Percentiles rank a stretch among this genome's conserved stretches.
Conservation (phyloP, 2,329 filamentous ascomycete genomes). For the Chrysoporthe austroafricana region DNA sequence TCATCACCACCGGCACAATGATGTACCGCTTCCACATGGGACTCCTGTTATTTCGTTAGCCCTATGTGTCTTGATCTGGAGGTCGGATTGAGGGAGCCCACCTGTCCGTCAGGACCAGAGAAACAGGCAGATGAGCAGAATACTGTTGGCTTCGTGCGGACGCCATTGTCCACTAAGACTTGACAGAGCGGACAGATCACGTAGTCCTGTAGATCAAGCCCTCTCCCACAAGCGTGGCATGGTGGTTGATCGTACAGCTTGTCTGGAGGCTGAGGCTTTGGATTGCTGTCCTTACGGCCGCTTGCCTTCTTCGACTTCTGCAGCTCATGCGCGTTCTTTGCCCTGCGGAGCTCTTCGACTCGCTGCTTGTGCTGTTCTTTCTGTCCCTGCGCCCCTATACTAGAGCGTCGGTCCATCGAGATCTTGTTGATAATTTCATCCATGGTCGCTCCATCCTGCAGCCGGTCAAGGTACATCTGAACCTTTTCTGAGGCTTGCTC, state of each 20-base stretch:
- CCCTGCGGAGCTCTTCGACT: conserved; percentile 35
- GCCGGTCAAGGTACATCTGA: conserved; percentile 34
- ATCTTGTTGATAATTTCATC: conserved; percentile 35
- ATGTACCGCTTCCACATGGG: conserved; percentile 33
- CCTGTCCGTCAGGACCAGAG: conserved; percentile 8
- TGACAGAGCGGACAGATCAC: conserved; percentile 35
- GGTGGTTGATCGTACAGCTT: conserved; percentile 35
- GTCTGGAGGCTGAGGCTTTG: conserved; percentile 28
- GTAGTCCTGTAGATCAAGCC: conserved; percentile 32
- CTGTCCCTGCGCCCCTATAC: conserved; percentile 31
- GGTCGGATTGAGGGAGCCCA: background rate
- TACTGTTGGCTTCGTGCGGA: conserved; percentile 32
- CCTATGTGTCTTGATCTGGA: conserved; percentile 6
- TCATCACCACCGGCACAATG: conserved; percentile 33
- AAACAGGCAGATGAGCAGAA: conserved; percentile 36
- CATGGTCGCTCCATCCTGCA: conserved; percentile 33
- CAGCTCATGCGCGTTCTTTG: conserved; percentile 33
- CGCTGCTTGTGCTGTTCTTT: conserved; percentile 36
- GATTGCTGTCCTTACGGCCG: conserved; percentile 23
- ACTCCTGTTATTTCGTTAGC: conserved; percentile 27
- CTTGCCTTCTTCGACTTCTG: conserved; percentile 35
- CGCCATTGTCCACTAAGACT: conserved; percentile 32
- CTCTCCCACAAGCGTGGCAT: conserved; percentile 33
- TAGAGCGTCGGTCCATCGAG: conserved; percentile 32
- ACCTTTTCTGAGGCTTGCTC: conserved; percentile 31